Conservation (phyloP, 768 basidiomycete genomes). For the Pleurotus sapidus region DNA sequence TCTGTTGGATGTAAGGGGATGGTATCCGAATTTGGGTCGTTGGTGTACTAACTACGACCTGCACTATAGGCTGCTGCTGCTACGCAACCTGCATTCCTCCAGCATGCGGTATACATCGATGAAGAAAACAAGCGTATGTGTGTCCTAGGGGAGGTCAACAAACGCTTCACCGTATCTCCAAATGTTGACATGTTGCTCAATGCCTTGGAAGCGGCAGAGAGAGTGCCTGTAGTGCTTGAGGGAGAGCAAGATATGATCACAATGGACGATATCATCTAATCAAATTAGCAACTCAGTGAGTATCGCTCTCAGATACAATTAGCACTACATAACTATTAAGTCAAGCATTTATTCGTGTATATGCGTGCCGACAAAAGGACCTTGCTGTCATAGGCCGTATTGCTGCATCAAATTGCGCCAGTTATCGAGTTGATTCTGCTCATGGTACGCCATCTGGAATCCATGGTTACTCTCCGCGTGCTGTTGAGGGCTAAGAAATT, state of each 20-base stretch:
- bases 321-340: background rate
- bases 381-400: constrained; percentile 15
- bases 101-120: constrained; percentile 81
- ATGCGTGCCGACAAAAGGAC: background rate
- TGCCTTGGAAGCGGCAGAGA: constrained; percentile 58
- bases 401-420: constrained; percentile 35
- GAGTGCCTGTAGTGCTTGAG: constrained; percentile 24
- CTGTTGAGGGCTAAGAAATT: too few species aligned
- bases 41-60: too few species aligned
- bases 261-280: constrained; percentile 39
- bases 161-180: constrained; percentile 81
- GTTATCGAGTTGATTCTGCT: constrained; percentile 32
- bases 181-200: constrained; percentile 73
- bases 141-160: constrained; percentile 85
- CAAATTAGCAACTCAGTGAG: too few species aligned
- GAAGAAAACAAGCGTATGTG: constrained; percentile 51
- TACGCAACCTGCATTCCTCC: constrained; percentile 84
- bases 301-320: background rate
- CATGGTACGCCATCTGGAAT: constrained; percentile 5
- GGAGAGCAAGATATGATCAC: constrained; percentile 48
- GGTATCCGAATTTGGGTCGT: constrained; percentile 1
- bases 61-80: constrained; percentile 67
- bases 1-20: constrained; percentile 68
- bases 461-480: too few species aligned
- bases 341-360: constrained; percentile 2